Evolutionary conservation across 2,329 filamentous ascomycete species (phyloP), one percentile per base, ranked within the genome.

Genomic region (Fusarium sp.): DNA sequence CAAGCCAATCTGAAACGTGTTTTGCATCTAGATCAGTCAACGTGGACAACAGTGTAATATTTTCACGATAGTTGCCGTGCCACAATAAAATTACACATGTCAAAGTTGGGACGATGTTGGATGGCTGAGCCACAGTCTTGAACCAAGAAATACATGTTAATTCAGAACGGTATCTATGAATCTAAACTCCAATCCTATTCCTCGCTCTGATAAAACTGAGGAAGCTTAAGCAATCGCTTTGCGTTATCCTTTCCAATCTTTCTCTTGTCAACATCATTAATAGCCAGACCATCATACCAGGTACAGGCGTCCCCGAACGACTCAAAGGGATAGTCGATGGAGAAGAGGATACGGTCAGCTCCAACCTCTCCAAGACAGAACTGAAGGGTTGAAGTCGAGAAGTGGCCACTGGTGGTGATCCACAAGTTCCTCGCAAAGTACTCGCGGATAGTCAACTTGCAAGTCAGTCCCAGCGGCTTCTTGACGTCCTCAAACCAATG

Each of bases 401-500:
- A 86, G 68, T 86, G 81, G 0, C 84, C 84, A 52, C 77, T 80
- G 1, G 84, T 86, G 4, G 84, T 86, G 62, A 86, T 80, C 81
- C 81, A 86, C 53, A 86, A 75, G 69, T 86, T 86, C 35, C 79
- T 64, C 22, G 75, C 76, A 71, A 86, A 86, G 71, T 86, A 86
- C 15, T 85, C 78, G 19, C 76, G 76, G 63, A 81, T 78, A 0
- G 77, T 79, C 73, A 79, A 79, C 74, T 84, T 79, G 74, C 81
- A 83, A 9, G 70, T 67, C 7, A 80, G 70, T 5, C 78, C 81
- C 1, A 83, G 75, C 0, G 79, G 80, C 74, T 83, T 82, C 78
- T 84, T 82, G 41, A 82, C 71, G 36, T 85, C 82, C 54, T 85
- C 83, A 50, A 86, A 81, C 82, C 83, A 85, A 71, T 81, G 80